Base-by-base conservation (phyloP, 345 rosid species). In the Viola odorata region DNA sequence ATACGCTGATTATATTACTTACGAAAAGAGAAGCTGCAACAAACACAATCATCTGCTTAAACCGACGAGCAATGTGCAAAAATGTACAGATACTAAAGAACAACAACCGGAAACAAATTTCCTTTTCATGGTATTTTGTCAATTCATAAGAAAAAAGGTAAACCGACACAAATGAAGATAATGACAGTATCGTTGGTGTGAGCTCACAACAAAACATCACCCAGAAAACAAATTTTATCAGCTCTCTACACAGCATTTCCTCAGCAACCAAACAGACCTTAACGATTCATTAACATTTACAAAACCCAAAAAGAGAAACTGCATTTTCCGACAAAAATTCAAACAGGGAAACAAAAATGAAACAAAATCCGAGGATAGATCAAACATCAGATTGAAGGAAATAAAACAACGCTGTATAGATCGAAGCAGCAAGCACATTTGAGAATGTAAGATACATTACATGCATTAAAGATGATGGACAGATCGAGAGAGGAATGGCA, bases 371-470 rank as follows among this genome's bases (percentile, higher is more conserved):
- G 55, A 51, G 47, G 32, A 73, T 44, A 23, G 32, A 23, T 23
- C 32, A 23, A 23, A 23, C 32, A 23, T 23, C 32, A 51, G 58
- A 53, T 75, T 39, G 58, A 52, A 65, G 10, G 56, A 60, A 64
- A 17, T 48, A 45, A 70, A 59, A 39, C 57, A 48, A 47, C 59
- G 66, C 47, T 17, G 16, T 40, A 32, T 36, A 39, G 69, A 63
- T 77, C 65, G 53, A 60, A 32, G 12, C 11, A 53, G 14, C 38
- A 32, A 12, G 13, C 7, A 53, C 0, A 16, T 3, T 64, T 37
- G 16, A 51, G 51, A 72, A 64, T 45, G 50, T 40, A 64, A 75
- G 70, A 59, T 49, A 69, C 79, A 73, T 76, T 72, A 50, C 77
- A 53, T 45, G 61, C 65, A 56, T 49, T 45, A 8, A 68, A 61